Evolutionary conservation across 1,284 basidiomycete species (phyloP).

Genomic region (Leucoagaricus sp.): DNA sequence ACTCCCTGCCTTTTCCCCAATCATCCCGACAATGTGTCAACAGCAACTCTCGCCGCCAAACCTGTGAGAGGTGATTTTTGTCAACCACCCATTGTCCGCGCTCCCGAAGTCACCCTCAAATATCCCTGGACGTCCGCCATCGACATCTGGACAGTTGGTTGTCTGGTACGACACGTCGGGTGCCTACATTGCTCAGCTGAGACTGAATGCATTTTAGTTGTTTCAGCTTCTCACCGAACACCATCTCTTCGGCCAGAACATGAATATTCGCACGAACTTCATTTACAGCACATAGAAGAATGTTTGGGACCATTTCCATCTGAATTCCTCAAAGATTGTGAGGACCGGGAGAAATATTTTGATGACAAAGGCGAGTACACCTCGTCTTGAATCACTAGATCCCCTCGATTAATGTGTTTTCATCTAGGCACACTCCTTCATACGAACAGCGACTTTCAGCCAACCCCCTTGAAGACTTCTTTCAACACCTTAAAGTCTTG

Average conservation of each 20-base stretch:
- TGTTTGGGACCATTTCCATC: too few species aligned
- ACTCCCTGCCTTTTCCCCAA: not conserved
- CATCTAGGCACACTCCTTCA: not conserved
- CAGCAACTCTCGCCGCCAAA: constrained; percentile 4
- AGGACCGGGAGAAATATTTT: too few species aligned
- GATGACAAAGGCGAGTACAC: not conserved
- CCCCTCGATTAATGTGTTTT: too few species aligned
- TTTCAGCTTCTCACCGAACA: too few species aligned
- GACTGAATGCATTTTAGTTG: not conserved
- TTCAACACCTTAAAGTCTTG: not conserved
- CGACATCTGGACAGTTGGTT: too few species aligned
- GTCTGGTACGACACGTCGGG: constrained; percentile 15
- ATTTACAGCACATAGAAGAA: too few species aligned
- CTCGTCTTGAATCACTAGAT: not conserved
- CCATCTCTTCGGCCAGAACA: too few species aligned
- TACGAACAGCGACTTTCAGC: not conserved
- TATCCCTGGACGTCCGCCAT: constrained; percentile 11
- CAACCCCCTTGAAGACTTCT: not conserved
- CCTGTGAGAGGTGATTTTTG: not conserved
- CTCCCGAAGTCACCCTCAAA: constrained; percentile 19
- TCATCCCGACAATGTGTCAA: not conserved
- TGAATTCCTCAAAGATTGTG: too few species aligned
- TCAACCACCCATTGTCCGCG: constrained; percentile 13
- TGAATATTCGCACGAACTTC: too few species aligned
- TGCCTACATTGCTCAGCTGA: constrained; percentile 1